Evolutionary conservation across 1,284 basidiomycete species (phyloP).

Genomic region (Amylostereum areolatum): DNA sequence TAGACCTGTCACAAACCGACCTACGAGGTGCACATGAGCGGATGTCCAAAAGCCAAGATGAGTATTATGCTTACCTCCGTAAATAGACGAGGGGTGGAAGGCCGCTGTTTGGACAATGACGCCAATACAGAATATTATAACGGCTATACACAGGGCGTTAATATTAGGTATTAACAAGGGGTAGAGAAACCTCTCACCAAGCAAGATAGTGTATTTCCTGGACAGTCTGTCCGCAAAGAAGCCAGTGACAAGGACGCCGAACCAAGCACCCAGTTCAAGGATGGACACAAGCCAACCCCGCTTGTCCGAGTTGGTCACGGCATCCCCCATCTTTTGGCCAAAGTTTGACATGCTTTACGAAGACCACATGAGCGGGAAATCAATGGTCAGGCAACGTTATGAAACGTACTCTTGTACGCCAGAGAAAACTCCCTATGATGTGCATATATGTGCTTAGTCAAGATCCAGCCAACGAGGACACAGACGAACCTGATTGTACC

Average conservation of each 20-base stretch:
- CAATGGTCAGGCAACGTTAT: neutral
- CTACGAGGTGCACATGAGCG: conserved; percentile 19
- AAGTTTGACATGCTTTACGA: conserved; percentile 24
- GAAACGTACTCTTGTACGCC: conserved; percentile 49
- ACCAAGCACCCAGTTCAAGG: conserved; percentile 67
- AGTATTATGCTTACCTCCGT: conserved; percentile 37
- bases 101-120: conserved; percentile 64
- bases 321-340: conserved; percentile 45
- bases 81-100: conserved; percentile 51
- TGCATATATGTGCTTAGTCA: conserved; percentile 8
- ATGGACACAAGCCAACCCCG: conserved; percentile 70
- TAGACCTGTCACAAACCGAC: conserved; percentile 71
- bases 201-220: conserved; percentile 63
- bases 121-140: conserved; percentile 60
- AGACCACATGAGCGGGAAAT: conserved; percentile 35
- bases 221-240: conserved; percentile 69
- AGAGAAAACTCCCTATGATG: conserved; percentile 63
- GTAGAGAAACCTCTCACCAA: conserved; percentile 34
- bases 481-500: conserved; percentile 54
- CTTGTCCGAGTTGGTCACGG: conserved; percentile 40
- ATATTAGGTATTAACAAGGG: neutral
- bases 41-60: conserved; percentile 7
- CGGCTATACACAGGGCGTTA: conserved; percentile 34
- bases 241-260: conserved; percentile 63
- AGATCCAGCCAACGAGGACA: neutral